Evolutionary conservation across 2,329 filamentous ascomycete genomes (phyloP), one percentile per base, ranked within the genome.

Genomic region (Fusarium longipes): DNA sequence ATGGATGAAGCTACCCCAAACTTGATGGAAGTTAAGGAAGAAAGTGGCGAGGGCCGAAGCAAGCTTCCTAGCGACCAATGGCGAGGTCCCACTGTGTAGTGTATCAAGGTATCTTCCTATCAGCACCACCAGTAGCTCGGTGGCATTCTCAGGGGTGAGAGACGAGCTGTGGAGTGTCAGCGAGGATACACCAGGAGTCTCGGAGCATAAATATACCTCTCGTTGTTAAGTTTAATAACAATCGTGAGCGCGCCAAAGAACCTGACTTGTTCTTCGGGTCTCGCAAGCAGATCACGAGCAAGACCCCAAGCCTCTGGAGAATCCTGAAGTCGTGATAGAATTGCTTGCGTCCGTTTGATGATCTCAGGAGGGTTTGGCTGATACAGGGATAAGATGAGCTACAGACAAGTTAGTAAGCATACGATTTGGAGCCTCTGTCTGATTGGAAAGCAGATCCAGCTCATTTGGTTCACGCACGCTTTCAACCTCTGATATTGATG

Each of bases 201-300:
- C 5, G 20, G 25, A 14, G 5, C 12, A 24, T 14, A 18, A 14
- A 18, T 8, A 38, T n/a, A 91, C 91, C 89, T 93, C 75, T 96
- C 93, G n/a, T 90, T 91, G 76, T 98, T 97, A 59, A 98, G 87
- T 80, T 98, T 99, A 72, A 98, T 89, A 49, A 93, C 96, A 69
- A 97, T 91, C 0, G 95, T 98, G 60, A 97, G 84, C 29, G 94
- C 95, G 15, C 93, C 96, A 76, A 97, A 97, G 79, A 98, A 98
- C 67, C 91, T 91, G 70, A 96, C 88, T 72, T 94, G 90, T 63
- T 91, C 86, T 69, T 92, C 89, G 22, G 86, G 81, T 63, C 87
- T 88, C 49, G 82, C 82, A 12, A 97, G 82, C 15, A 98, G 83
- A 50, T 88, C 87, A 74, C 95, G 89, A 20, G 93, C 93, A 43